phyloP scores from a whole-genome alignment of 2,329 filamentous ascomycete genomes.

The Fusarium bactridioides region DNA sequence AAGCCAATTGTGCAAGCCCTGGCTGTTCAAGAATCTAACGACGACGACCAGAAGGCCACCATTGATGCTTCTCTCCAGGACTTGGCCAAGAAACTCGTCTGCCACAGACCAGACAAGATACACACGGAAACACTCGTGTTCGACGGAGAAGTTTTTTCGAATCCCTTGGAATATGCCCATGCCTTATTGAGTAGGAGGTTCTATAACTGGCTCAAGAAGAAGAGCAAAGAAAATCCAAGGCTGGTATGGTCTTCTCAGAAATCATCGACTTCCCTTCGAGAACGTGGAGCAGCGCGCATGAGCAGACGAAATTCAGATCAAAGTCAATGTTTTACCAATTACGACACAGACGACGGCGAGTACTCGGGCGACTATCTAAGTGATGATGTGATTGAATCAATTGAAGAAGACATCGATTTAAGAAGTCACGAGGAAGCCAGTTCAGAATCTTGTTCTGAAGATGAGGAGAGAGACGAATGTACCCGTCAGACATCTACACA shows the following conservation, averaged over 20 bases:
- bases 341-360: background rate
- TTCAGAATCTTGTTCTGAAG: background rate
- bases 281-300: background rate
- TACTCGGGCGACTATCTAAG: background rate
- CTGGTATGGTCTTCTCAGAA: background rate
- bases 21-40: background rate
- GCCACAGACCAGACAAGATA: background rate
- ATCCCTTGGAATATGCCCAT: background rate
- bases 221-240: background rate
- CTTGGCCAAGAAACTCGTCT: background rate
- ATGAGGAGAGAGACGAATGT: background rate
- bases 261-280: background rate
- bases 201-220: background rate
- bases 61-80: background rate
- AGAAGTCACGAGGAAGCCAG: background rate
- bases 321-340: background rate
- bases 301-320: background rate
- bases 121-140: background rate
- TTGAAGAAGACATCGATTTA: background rate
- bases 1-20: background rate
- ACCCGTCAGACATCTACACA: background rate
- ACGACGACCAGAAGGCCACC: background rate
- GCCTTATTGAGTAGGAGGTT: background rate
- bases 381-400: background rate
- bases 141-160: background rate